A percentile compares a stretch with the other conserved stretches of the same genome.
Evolutionary conservation across 768 basidiomycete genomes (phyloP).

Genomic region (Auriscalpium vulgare): DNA sequence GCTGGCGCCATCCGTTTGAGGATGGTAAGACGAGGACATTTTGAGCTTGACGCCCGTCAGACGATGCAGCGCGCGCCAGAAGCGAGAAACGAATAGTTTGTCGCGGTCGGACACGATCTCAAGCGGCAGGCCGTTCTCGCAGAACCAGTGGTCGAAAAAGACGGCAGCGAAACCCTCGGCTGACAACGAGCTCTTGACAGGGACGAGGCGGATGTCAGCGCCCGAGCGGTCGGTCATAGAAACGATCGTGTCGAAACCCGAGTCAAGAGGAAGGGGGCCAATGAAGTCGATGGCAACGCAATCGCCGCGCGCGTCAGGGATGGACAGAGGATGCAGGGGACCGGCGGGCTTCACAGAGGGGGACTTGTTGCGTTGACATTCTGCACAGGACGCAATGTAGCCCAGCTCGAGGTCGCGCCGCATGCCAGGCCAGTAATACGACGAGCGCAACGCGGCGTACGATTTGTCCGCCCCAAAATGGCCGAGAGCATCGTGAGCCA

Average conservation of each 20-base stretch:
- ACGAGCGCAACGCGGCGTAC: not conserved
- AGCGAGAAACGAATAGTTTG: constrained; percentile 1
- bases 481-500: too few relatives aligned
- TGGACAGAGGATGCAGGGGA: constrained; percentile 19
- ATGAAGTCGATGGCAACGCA: constrained; percentile 7
- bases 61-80: constrained; percentile 25
- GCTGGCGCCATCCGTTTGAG: too few relatives aligned
- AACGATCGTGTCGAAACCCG: constrained; percentile 18
- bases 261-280: constrained; percentile 19
- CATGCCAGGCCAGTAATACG: not conserved
- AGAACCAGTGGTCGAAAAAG: too few relatives aligned
- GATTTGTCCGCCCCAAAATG: too few relatives aligned
- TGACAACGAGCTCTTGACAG: constrained; percentile 1
- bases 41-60: constrained; percentile 22
- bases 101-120: too few relatives aligned
- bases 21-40: constrained; percentile 29
- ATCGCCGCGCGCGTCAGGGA: constrained; percentile 16
- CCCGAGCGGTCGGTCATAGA: constrained; percentile 19
- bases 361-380: constrained; percentile 7
- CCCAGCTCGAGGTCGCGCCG: not conserved
- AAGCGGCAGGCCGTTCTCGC: too few relatives aligned
- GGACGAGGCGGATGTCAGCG: constrained; percentile 11
- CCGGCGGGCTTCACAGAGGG: constrained; percentile 12
- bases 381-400: constrained; percentile 24
- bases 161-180: constrained; percentile 13